Conservation (phyloP, 129 eudicot species). For the Ambrosia trifida region DNA sequence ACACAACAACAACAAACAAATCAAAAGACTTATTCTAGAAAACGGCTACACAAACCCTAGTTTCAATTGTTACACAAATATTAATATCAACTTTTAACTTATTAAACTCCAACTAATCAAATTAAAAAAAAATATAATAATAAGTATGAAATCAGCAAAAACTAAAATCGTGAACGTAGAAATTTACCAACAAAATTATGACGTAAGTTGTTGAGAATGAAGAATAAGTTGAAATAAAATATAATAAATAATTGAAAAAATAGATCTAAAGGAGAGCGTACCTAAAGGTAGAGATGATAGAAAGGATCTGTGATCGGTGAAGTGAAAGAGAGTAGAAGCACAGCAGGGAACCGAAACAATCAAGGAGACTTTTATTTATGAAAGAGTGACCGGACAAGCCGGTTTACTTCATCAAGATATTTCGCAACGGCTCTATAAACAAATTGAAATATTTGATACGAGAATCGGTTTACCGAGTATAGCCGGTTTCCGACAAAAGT, state of each 20-base stretch:
- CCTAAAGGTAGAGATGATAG: conserved; percentile 24
- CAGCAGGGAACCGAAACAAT: conserved; percentile 21
- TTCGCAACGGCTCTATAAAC: conserved; percentile 9
- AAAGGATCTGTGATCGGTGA: conserved; percentile 37
- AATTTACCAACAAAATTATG: conserved; percentile 14
- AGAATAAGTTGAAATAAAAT: not conserved
- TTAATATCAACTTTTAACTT: not conserved
- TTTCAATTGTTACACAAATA: not conserved
- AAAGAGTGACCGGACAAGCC: conserved; percentile 41
- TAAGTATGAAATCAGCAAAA: conserved; percentile 24
- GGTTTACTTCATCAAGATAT: conserved; percentile 16
- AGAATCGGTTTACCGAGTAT: conserved; percentile 25
- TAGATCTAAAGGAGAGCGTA: conserved; percentile 30
- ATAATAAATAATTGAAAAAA: conserved; percentile 12
- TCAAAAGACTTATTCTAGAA: not conserved
- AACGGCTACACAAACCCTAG: conserved; percentile 25
- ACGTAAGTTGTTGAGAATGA: not conserved
- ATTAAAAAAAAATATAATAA: not conserved
- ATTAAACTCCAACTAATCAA: not conserved
- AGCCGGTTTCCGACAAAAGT: conserved; percentile 37
- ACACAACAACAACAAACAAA: conserved; percentile 2
- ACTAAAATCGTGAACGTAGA: conserved; percentile 8
- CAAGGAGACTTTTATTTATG: conserved; percentile 21
- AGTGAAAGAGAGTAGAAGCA: conserved; percentile 21
- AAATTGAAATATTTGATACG: not conserved